phyloP scores from a whole-genome alignment of 768 basidiomycete species.

The Coprinopsis marcescibilis region DNA sequence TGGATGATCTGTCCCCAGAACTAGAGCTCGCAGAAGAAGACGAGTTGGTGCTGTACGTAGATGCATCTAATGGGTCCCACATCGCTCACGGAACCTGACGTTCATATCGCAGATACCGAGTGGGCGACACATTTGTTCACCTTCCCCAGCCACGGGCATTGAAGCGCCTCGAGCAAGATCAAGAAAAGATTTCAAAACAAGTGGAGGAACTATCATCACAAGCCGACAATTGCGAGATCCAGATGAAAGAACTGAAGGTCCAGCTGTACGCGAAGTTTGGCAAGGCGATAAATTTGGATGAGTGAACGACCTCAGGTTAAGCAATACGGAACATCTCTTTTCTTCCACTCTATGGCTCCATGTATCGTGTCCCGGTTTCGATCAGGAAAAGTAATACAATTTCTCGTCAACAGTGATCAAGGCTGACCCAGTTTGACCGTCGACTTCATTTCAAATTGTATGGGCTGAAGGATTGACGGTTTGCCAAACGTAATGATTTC shows the following conservation, averaged over 20 bases:
- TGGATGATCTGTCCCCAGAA: slow-evolving; percentile 84
- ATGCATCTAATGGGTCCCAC: neutral
- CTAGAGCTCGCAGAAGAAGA: slow-evolving; percentile 88
- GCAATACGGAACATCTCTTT: no score
- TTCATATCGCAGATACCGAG: slow-evolving; percentile 61
- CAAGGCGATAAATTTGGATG: slow-evolving; percentile 87
- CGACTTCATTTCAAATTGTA: neutral
- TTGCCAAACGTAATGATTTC: no score
- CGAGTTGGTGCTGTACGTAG: slow-evolving; percentile 63
- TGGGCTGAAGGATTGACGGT: neutral
- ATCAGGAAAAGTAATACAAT: no score
- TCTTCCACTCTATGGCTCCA: no score
- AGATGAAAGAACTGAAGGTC: slow-evolving; percentile 80
- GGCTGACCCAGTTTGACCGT: neutral
- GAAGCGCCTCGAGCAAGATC: slow-evolving; percentile 66
- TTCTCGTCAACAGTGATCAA: no score
- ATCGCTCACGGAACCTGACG: neutral
- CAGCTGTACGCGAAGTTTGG: slow-evolving; percentile 88
- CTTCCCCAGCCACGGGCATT: slow-evolving; percentile 64
- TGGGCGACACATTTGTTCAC: slow-evolving; percentile 87
- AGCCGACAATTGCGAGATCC: slow-evolving; percentile 60
- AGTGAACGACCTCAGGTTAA: slow-evolving; percentile 39
- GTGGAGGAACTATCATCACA: slow-evolving; percentile 44
- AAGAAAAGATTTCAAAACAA: slow-evolving; percentile 49
- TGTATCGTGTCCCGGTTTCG: no score